phyloP scores from a whole-genome alignment of 2,329 filamentous ascomycete genomes.

The Corynespora cassiicola region DNA sequence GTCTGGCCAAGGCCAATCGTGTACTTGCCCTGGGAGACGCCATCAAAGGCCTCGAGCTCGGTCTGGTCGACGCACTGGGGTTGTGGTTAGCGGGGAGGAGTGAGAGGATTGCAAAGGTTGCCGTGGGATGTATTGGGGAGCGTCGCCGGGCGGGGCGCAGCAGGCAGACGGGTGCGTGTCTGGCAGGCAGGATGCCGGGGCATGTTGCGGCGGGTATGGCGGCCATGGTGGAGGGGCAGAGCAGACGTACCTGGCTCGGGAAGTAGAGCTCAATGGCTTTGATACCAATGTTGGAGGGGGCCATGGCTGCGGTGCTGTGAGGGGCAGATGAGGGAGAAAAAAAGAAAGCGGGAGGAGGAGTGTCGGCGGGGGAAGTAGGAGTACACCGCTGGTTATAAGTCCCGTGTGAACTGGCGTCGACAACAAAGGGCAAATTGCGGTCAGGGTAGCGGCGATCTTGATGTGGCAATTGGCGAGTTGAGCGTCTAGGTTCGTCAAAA shows the following conservation, averaged over 20 bases:
- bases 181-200: background rate
- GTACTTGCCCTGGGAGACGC: constrained; percentile 59
- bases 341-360: constrained; percentile 17
- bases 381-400: constrained; percentile 48
- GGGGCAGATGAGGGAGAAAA: constrained; percentile 17
- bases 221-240: constrained; percentile 1
- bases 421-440: constrained; percentile 44
- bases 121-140: constrained; percentile 7
- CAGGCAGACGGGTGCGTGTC: constrained; percentile 6
- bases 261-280: constrained; percentile 63
- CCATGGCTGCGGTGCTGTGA: constrained; percentile 43
- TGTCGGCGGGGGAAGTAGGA: constrained; percentile 22
- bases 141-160: constrained; percentile 12
- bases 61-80: constrained; percentile 50
- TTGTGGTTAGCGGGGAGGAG: constrained; percentile 8
- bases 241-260: constrained; percentile 57
- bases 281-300: constrained; percentile 59
- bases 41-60: constrained; percentile 63
- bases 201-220: background rate
- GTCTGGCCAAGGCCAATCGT: constrained; percentile 62
- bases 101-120: constrained; percentile 12
- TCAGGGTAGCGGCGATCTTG: constrained; percentile 40
- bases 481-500: constrained; percentile 20
- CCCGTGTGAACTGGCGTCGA: too few species aligned
- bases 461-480: constrained; percentile 36